Conservation (phyloP, 352 stramenopile genomes). For the Pythium utonaiense region DNA sequence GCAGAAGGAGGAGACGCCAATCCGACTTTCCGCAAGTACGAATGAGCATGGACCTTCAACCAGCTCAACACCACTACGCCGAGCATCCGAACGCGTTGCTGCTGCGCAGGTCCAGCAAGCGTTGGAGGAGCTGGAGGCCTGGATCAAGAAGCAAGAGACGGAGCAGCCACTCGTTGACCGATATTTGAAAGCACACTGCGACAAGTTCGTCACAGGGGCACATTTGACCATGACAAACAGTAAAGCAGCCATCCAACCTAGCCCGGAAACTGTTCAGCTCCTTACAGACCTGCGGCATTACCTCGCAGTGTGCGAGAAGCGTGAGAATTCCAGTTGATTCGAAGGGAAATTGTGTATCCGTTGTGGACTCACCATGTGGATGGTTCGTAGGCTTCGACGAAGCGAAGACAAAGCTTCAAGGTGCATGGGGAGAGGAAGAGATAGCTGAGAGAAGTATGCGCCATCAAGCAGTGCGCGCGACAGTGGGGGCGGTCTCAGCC, state of each 20-base stretch:
- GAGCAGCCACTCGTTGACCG: conserved; percentile 17
- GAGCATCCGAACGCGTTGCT: conserved; percentile 22
- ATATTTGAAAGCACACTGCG: conserved; percentile 11
- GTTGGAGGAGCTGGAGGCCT: conserved; percentile 12
- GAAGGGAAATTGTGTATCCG: no score
- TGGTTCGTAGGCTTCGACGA: conserved; percentile 28
- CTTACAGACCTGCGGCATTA: conserved; percentile 34
- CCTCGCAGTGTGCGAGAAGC: conserved; percentile 34
- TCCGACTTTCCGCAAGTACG: neutral
- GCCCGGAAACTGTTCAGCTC: conserved; percentile 22
- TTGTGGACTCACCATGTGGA: neutral
- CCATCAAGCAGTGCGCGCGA: conserved; percentile 26
- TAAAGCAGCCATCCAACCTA: neutral
- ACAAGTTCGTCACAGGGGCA: conserved; percentile 14
- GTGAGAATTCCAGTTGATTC: conserved; percentile 18
- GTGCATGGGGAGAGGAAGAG: conserved; percentile 36
- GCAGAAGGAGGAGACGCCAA: neutral
- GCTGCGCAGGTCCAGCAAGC: conserved; percentile 19
- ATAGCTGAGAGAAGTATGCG: conserved; percentile 20
- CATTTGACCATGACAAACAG: conserved; percentile 3
- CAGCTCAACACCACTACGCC: neutral
- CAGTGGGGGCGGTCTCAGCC: conserved; percentile 34
- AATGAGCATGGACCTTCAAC: neutral
- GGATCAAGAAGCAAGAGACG: conserved; percentile 11
- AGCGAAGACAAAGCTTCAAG: conserved; percentile 26